Base-by-base conservation (phyloP, 2,329 filamentous ascomycete genomes). In the Venturia pyrina region DNA sequence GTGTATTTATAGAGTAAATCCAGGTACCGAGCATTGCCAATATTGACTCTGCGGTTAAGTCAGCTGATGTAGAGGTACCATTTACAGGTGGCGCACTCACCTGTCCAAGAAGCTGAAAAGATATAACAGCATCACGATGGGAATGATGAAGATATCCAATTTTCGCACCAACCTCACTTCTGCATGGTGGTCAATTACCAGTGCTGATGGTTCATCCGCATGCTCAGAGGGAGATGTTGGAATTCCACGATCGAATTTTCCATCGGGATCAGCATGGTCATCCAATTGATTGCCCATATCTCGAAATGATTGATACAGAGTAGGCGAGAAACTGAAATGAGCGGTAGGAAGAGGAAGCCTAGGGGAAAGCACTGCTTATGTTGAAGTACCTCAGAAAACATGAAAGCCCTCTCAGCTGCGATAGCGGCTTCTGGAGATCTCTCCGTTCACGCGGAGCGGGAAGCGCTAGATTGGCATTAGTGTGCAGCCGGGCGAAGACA, bases 71-170 rank as follows among this genome's bases (percentile, higher is more conserved):
- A 28, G 1, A 19, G 5, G 32, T n/a, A n/a, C 1, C 21, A 7
- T 44, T 41, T 7, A 15, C 3, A 19, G 77, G 72, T 86, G 2
- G 59, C n/a, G 1, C 15, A 8, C 37, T 62, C 44, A 19, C 83
- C 89, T 81, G 72, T 91, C 89, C 10, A 93, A 77, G 73, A 92
- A 93, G 69, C 86, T 89, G 69, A 92, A 86, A 17, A 92, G 80
- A 73, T 93, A 93, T 19, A 89, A 75, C 7, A 84, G 74, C 84
- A 89, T 89, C 8, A 89, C 79, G 24, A 89, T 78, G 2, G 88
- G 88, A 17, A 90, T 81, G 34, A 90, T 80, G 71, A 83, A 80
- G 17, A 80, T 67, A 73, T 90, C 88, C 41, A 90, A 75, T 74
- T 89, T 90, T 65, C 84, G 79, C 56, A 89, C 78, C 28, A 90